Percentiles rank a stretch among this genome's conserved stretches.
These are phyloP conservation scores for Podospora didyma DNA, from an alignment of 495 filamentous ascomycete species.

Conservation along the genomic window DNA sequence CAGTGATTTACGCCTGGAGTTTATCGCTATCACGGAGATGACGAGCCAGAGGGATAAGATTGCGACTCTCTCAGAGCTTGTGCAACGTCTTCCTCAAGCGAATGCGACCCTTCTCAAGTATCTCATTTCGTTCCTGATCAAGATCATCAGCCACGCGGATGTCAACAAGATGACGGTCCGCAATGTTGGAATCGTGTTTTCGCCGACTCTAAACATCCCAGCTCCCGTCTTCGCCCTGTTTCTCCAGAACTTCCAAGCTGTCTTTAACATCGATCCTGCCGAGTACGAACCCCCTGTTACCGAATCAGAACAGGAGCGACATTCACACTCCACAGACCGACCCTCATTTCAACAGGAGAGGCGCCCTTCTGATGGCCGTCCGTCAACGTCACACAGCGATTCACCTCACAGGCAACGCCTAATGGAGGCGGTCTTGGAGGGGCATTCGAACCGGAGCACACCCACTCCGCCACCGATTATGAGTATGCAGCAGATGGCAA, in stretches of 20 bases:
- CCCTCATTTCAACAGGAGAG: slow-evolving; percentile 27
- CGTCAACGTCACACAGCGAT: slow-evolving; percentile 38
- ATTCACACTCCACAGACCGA: slow-evolving; percentile 23
- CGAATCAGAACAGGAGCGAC: slow-evolving; percentile 23
- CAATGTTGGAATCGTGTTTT: slow-evolving; percentile 97
- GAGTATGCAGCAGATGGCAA: slow-evolving; percentile 30
- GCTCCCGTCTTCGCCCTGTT: slow-evolving; percentile 92
- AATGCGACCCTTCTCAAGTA: slow-evolving; percentile 79
- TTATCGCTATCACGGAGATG: slow-evolving; percentile 79
- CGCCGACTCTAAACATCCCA: slow-evolving; percentile 96
- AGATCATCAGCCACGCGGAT: slow-evolving; percentile 82
- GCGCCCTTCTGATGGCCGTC: slow-evolving; percentile 30
- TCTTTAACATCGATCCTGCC: slow-evolving; percentile 71
- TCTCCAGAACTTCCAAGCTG: slow-evolving; percentile 80
- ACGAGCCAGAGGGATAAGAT: slow-evolving; percentile 74
- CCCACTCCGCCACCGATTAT: slow-evolving; percentile 40
- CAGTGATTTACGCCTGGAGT: slow-evolving; percentile 83
- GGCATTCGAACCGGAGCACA: slow-evolving; percentile 32
- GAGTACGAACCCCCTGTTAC: slow-evolving; percentile 46
- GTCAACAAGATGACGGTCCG: slow-evolving; percentile 97
- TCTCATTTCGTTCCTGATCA: slow-evolving; percentile 79
- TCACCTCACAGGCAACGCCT: slow-evolving; percentile 44
- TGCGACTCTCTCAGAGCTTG: slow-evolving; percentile 75
- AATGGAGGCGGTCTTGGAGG: slow-evolving; percentile 33
- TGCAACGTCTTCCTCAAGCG: slow-evolving; percentile 73